Evolutionary conservation across 371 early-diverging fungal genomes (phyloP).

Genomic region (Apophysomyces ossiformis): DNA sequence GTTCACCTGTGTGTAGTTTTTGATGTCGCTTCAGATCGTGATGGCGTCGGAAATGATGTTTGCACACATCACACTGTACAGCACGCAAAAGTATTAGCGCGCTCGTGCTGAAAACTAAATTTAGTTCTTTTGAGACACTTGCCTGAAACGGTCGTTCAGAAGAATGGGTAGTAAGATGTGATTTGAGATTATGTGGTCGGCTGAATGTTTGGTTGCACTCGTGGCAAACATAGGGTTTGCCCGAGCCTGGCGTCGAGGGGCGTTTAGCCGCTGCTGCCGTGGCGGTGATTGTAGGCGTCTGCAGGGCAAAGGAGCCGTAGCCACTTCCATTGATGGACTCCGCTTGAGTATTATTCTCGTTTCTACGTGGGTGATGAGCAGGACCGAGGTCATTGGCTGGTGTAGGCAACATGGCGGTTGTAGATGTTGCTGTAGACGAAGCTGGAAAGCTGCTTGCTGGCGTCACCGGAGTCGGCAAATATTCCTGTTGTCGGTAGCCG

Average conservation of each 20-base stretch:
- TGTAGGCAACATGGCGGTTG: background rate
- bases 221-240: constrained; percentile 37
- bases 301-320: constrained; percentile 6
- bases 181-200: constrained; percentile 54
- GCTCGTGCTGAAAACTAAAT: constrained; percentile 10
- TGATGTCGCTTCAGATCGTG: constrained; percentile 69
- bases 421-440: constrained; percentile 5
- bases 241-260: constrained; percentile 7
- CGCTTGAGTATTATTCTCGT: constrained; percentile 1
- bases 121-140: constrained; percentile 14
- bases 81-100: constrained; percentile 9
- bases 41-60: constrained; percentile 56
- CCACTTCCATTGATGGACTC: constrained; percentile 9
- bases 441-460: constrained; percentile 23
- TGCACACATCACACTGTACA: constrained; percentile 45
- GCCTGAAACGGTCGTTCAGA: constrained; percentile 51
- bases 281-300: constrained; percentile 6
- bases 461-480: constrained; percentile 30
- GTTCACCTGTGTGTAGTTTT: constrained; percentile 67
- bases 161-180: constrained; percentile 53
- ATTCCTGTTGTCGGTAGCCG: constrained; percentile 13
- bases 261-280: constrained; percentile 4
- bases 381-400: background rate
- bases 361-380: background rate
- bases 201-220: constrained; percentile 49